Percentiles rank a stretch among this genome's conserved stretches.
These are phyloP conservation scores for Monilinia vaccinii-corymbosi DNA, from an alignment of 2,329 filamentous ascomycete species.

Conservation along the genomic window DNA sequence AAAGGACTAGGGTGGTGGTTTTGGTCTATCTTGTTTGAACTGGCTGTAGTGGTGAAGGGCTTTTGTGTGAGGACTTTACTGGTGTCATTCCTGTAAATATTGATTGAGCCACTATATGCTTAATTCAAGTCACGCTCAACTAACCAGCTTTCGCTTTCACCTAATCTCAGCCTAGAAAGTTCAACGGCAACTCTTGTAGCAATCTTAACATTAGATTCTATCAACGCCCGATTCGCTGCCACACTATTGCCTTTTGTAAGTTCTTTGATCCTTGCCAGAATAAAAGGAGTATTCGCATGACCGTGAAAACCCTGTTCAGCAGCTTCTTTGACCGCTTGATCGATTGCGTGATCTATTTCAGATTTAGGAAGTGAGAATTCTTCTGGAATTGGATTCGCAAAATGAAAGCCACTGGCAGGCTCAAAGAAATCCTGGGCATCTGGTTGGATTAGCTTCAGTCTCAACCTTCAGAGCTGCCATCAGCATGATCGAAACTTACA, in stretches of 20 bases:
- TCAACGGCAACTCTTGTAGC: conserved; percentile 58
- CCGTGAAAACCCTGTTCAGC: conserved; percentile 46
- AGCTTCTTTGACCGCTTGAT: conserved; percentile 45
- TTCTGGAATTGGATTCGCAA: conserved; percentile 71
- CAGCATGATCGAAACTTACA: conserved; percentile 35
- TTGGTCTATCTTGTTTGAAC: not conserved
- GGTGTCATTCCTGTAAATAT: not conserved
- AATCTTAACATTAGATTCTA: conserved; percentile 56
- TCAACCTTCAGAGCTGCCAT: not conserved
- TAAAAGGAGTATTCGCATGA: conserved; percentile 61
- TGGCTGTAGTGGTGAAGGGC: not conserved
- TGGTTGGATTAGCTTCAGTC: conserved; percentile 20
- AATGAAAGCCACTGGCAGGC: conserved; percentile 62
- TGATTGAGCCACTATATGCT: not conserved
- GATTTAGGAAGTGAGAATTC: conserved; percentile 49
- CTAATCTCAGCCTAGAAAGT: conserved; percentile 12
- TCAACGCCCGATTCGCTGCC: conserved; percentile 52
- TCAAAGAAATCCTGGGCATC: conserved; percentile 64
- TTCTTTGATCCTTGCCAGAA: conserved; percentile 59
- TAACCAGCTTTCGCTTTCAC: not conserved
- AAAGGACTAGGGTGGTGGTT: not conserved
- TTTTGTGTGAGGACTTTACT: not conserved
- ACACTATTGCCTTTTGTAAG: conserved; percentile 55
- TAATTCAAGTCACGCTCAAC: not conserved
- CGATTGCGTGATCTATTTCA: conserved; percentile 48